A percentile compares a stretch with the other conserved stretches of the same genome.
Conservation (phyloP, 495 filamentous ascomycete species). For the Paragyromitra xinjiangensis region DNA sequence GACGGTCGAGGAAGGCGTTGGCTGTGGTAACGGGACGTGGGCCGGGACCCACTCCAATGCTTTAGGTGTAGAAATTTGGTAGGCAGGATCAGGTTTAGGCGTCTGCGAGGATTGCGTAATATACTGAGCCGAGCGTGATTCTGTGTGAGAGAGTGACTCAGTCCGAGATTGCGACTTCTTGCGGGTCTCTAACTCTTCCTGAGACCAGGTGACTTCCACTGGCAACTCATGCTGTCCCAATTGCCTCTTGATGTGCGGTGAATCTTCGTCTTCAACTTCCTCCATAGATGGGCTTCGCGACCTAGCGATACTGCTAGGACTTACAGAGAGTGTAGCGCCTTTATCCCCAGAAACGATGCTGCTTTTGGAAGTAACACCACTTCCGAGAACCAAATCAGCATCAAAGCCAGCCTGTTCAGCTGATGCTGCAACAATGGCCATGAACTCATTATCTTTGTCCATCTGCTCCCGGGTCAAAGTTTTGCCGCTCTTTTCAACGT, state of each 20-base stretch:
- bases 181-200: conserved; percentile 3
- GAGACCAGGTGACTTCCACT: conserved; percentile 1
- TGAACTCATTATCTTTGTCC: conserved; percentile 32
- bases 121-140: not conserved
- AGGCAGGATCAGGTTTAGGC: not conserved
- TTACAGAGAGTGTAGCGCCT: conserved; percentile 7
- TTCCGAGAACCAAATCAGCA: conserved; percentile 33
- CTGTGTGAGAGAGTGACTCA: conserved; percentile 6
- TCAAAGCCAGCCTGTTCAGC: conserved; percentile 48
- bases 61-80: conserved; percentile 17
- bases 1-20: not conserved
- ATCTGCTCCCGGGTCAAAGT: conserved; percentile 35
- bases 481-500: conserved; percentile 15
- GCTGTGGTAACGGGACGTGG: conserved; percentile 10
- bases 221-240: conserved; percentile 38
- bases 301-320: conserved; percentile 8
- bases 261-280: conserved; percentile 35
- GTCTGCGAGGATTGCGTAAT: conserved; percentile 9
- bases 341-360: conserved; percentile 3
- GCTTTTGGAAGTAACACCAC: not conserved
- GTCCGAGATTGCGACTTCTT: conserved; percentile 12
- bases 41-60: conserved; percentile 21
- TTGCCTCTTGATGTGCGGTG: conserved; percentile 34
- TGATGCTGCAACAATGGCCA: conserved; percentile 42
- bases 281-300: conserved; percentile 9